Base-by-base conservation (phyloP, 768 basidiomycete genomes). In the Termitomyces sp. region DNA sequence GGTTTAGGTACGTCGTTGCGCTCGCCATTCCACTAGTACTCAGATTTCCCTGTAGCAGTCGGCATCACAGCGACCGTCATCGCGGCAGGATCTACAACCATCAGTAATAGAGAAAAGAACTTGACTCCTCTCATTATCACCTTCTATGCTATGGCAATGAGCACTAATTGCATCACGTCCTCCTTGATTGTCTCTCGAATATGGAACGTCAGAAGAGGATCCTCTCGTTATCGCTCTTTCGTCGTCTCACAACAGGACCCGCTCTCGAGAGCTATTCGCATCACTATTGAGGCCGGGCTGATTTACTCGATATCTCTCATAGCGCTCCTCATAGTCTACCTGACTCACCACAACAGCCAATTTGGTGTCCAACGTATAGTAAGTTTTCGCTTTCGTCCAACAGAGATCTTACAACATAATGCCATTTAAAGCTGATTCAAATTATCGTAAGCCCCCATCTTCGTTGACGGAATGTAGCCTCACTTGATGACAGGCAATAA, bases 131-230 rank as follows among this genome's bases (percentile, higher is more conserved):
- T 59, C 15, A 41, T 57, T 16, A 37, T 58, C 31, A 47, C 55
- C 10, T 54, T 59, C 29, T 57, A 59, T n/a, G 55, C 54, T 9
- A 39, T 61, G 31, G 61, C 60, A 4, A 55, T 64, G 42, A 50
- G 34, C 20, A 58, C 58, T 5, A 62, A 64, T 37, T 44, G 55
- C 12, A 18, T 59, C 33, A 58, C 63, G 15, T 60, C 60, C 5
- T 46, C 60, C 9, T 58, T 64, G 24, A 64, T 64, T 15, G 63
- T 62, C 24, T 44, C 34, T 47, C 58, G 60, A 13, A 64, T 64
- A 33, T 62, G 58, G 60, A 52, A 48, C 9, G 60, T 64, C 9
- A 58, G 54, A 28, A 54, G 51, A 47, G 60, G 44, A 15, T 44
- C 58, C 10, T 56, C 58, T 5, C 63, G 46, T 3, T 64, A 57